Evolutionary conservation across 2,329 filamentous ascomycete species (phyloP), one percentile per base, ranked within the genome.

Genomic region (Teratosphaeriaceae sp.): DNA sequence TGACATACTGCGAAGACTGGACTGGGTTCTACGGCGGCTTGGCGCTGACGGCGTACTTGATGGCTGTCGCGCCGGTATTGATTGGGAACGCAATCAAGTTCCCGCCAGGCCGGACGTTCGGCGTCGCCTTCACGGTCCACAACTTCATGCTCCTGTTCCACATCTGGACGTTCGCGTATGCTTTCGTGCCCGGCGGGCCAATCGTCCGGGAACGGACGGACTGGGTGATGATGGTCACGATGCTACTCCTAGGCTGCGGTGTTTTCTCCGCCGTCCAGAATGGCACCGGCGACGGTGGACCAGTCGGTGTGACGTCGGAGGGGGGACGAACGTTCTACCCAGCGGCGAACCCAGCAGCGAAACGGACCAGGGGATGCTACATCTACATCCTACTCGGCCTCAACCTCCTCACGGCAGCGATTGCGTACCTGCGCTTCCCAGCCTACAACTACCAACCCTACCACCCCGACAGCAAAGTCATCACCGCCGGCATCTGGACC

Each of bases 401-500:
- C 49, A 89, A 97, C 60, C 67, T 96, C 3, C 67, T 94, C 38
- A 87, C 92, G 48, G 72, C 90, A 18, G 79, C 81, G 16, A 76
- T 88, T 19, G 87, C 89, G 1, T 96, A 94, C 64, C 75, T 89
- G 42, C 87, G 92, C 49, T 96, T 97, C 72, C 92, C 92, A 0
- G 83, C 82, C 2, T 90, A 96, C 62, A 82, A 97, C 67, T 94
- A 96, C 70, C 80, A 79, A 43, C 86, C 92, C 0, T 89, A 97
- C 65, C 90, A 98, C 62, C 78, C 79, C 27, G 80, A 95, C 41
- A 84, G 89, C 50, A 92, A 92, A 54, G 70, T 94, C 41, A 76
- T 96, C 46, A 97, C 94, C 0, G 88, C 88, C 1, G 92, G 92
- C 54, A 97, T 98, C 63, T 98, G 92, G 92, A 98, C 92, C 0